These are phyloP conservation scores for Neurospora pannonica DNA, from an alignment of 495 filamentous ascomycete genomes.

Conservation along the genomic window DNA sequence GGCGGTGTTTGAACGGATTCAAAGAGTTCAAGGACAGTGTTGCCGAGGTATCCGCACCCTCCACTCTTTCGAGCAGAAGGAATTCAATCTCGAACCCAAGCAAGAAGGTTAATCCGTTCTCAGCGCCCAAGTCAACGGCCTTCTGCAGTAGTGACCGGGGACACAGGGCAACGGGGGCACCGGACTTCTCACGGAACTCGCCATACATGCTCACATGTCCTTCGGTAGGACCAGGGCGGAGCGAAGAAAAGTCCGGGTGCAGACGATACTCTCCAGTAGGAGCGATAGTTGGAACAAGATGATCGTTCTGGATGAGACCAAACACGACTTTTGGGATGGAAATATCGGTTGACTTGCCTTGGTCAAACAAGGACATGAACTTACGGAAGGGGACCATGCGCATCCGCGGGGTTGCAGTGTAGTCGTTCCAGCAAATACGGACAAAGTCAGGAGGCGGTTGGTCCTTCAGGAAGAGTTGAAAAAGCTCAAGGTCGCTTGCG, in stretches of 20 bases:
- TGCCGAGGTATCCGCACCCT: conserved; percentile 16
- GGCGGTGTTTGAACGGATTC: neutral
- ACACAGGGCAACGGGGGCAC: conserved; percentile 38
- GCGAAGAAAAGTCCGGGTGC: conserved; percentile 49
- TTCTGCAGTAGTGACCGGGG: conserved; percentile 48
- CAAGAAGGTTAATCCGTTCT: conserved; percentile 42
- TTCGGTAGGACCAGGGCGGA: conserved; percentile 44
- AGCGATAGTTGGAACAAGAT: conserved; percentile 28
- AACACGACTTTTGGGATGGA: conserved; percentile 46
- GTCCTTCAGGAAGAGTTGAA: conserved; percentile 52
- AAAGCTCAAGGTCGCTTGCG: conserved; percentile 29
- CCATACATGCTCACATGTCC: conserved; percentile 53
- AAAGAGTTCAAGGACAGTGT: conserved; percentile 7
- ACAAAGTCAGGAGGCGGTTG: conserved; percentile 61
- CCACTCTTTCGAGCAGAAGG: conserved; percentile 47
- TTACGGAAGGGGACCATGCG: conserved; percentile 60
- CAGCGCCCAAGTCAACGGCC: conserved; percentile 38
- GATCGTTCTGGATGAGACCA: conserved; percentile 51
- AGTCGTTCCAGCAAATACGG: conserved; percentile 73
- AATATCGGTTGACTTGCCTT: conserved; percentile 39
- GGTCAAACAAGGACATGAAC: conserved; percentile 48
- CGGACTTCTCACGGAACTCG: conserved; percentile 45
- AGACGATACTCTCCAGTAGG: conserved; percentile 52
- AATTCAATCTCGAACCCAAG: conserved; percentile 83
- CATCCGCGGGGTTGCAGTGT: conserved; percentile 58